Evolutionary conservation across 2,329 filamentous ascomycete species (phyloP).

Genomic region (Aspergillus pseudotamarii): DNA sequence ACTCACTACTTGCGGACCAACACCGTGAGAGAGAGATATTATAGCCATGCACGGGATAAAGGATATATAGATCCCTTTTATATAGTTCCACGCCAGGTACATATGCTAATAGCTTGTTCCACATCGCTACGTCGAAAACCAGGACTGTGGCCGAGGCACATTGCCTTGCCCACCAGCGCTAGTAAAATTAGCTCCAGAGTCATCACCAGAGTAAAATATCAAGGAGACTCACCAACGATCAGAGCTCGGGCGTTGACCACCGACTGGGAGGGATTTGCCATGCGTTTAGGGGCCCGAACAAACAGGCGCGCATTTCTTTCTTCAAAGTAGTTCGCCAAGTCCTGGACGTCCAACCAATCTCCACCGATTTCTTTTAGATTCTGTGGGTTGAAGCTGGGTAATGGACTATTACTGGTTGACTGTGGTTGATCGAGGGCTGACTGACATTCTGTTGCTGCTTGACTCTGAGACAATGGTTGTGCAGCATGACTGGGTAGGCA

Average conservation of each 20-base stretch:
- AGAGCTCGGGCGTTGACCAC: background rate
- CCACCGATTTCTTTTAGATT: background rate
- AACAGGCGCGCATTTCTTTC: background rate
- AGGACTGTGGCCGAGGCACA: conserved; percentile 20
- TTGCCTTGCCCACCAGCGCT: conserved; percentile 10
- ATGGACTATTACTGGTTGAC: background rate
- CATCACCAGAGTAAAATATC: background rate
- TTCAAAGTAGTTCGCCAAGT: background rate
- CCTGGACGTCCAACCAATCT: background rate
- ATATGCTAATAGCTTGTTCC: conserved; percentile 12
- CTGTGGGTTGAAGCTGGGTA: background rate
- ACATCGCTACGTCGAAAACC: conserved; percentile 19
- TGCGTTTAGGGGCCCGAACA: background rate
- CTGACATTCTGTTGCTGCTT: background rate
- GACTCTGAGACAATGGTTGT: background rate
- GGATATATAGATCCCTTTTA: background rate
- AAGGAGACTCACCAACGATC: background rate
- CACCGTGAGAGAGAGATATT: background rate
- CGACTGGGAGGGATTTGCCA: background rate
- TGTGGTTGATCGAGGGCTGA: background rate
- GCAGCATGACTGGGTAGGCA: background rate
- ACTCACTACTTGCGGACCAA: background rate
- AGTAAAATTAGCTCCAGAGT: background rate
- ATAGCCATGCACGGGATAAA: background rate
- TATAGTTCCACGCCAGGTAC: background rate